These are phyloP conservation scores for Neurospora terricola DNA, from an alignment of 495 filamentous ascomycete genomes.

Conservation along the genomic window DNA sequence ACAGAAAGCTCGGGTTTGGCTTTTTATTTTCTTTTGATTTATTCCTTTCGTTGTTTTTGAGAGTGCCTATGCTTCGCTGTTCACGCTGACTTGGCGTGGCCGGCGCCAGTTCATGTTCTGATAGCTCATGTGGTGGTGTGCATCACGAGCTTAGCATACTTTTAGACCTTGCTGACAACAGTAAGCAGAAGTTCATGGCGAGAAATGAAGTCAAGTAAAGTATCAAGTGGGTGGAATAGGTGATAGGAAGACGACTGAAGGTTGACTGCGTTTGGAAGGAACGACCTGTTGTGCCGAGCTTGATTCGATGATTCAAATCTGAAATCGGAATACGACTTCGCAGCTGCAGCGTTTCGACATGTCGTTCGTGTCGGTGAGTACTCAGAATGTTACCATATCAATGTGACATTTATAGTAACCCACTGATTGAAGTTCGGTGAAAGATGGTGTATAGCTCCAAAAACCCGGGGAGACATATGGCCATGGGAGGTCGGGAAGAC, in stretches of 20 bases:
- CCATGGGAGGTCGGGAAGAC: background rate
- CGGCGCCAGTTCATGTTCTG: too few species aligned
- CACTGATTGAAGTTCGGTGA: background rate
- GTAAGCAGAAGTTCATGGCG: too few species aligned
- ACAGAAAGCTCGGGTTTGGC: too few species aligned
- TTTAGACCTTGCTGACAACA: too few species aligned
- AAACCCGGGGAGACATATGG: background rate
- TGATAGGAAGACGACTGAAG: background rate
- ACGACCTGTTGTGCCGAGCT: background rate
- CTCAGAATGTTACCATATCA: background rate
- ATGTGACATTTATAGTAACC: background rate
- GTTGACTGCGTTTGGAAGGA: background rate
- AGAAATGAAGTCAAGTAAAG: too few species aligned
- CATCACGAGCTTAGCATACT: too few species aligned
- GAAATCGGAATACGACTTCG: background rate
- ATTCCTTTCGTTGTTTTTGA: too few species aligned
- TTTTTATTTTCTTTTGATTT: too few species aligned
- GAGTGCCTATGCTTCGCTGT: too few species aligned
- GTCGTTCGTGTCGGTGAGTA: background rate
- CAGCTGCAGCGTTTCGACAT: background rate
- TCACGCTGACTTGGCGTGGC: too few species aligned
- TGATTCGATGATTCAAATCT: background rate
- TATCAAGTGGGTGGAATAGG: too few species aligned
- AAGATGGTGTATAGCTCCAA: background rate
- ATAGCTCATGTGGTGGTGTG: too few species aligned